Conservation (phyloP, 1,139 yeast species). For the Geotrichum fermentans region DNA sequence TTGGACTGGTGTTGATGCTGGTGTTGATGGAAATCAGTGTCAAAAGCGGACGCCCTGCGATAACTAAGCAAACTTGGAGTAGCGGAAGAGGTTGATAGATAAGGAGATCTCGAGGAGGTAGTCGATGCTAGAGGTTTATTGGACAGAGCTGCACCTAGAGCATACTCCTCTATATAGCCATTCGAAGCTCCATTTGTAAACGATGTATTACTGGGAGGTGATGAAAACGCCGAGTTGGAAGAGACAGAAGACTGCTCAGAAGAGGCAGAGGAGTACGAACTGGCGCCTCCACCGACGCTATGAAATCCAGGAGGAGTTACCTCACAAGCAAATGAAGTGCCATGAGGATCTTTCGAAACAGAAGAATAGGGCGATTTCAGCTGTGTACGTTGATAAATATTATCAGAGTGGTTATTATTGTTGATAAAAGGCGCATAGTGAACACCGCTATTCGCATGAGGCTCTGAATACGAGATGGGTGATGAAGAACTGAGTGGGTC, state of each 20-base stretch:
- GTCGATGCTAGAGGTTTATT: neutral
- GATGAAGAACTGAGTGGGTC: neutral
- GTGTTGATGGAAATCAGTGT: neutral
- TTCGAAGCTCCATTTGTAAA: neutral
- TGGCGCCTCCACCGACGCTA: neutral
- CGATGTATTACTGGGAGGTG: neutral
- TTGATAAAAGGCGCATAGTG: no score
- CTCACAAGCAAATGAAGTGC: neutral
- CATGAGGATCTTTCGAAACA: neutral
- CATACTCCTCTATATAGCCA: neutral
- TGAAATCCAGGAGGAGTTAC: neutral
- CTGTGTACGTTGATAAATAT: neutral
- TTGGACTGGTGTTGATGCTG: neutral
- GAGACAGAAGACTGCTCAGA: conserved; percentile 1
- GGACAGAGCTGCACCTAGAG: neutral
- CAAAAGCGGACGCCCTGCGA: conserved; percentile 7
- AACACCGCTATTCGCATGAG: no score
- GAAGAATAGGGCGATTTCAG: neutral
- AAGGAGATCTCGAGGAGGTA: neutral
- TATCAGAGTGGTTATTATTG: no score
- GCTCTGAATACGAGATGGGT: no score
- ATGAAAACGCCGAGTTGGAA: conserved; percentile 1
- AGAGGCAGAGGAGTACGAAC: conserved; percentile 5
- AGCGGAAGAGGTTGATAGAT: neutral
- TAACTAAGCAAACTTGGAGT: neutral